These are phyloP conservation scores for Austropuccinia psidii DNA, from an alignment of 1,284 basidiomycete species.

Conservation along the genomic window DNA sequence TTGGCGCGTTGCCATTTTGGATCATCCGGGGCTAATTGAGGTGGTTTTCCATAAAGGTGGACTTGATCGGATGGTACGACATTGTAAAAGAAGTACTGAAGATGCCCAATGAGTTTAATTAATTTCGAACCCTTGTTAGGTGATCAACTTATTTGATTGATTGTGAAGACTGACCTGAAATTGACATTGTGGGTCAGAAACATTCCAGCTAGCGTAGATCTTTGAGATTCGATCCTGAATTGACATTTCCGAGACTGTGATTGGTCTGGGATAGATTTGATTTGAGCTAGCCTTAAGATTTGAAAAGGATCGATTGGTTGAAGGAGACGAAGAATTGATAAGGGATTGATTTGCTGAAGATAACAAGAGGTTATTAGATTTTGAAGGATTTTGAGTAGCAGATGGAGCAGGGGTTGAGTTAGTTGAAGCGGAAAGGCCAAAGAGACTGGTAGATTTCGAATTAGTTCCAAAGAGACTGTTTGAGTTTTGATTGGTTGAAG, in stretches of 20 bases:
- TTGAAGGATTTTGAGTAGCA: background rate
- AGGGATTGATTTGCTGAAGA: background rate
- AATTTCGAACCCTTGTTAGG: no score
- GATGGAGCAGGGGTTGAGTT: background rate
- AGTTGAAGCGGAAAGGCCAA: background rate
- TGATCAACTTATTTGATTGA: background rate
- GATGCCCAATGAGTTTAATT: background rate
- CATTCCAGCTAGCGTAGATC: constrained; percentile 15
- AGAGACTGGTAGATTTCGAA: background rate
- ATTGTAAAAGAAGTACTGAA: constrained; percentile 32
- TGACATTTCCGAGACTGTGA: constrained; percentile 21
- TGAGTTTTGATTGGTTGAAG: background rate
- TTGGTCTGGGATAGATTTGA: constrained; percentile 3
- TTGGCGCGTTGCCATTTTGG: constrained; percentile 2
- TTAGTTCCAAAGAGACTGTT: background rate
- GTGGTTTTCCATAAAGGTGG: constrained; percentile 22
- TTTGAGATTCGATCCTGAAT: constrained; percentile 27
- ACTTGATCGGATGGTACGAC: constrained; percentile 27
- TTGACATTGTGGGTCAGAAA: constrained; percentile 29
- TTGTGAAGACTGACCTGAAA: constrained; percentile 10
- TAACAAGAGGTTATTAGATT: background rate
- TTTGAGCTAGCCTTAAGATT: constrained; percentile 10
- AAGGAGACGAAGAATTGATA: constrained; percentile 1
- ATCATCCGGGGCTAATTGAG: constrained; percentile 14
- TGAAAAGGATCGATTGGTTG: background rate